Evolutionary conservation across 306 rosid species (phyloP).

Genomic region (Biancaea sappan): DNA sequence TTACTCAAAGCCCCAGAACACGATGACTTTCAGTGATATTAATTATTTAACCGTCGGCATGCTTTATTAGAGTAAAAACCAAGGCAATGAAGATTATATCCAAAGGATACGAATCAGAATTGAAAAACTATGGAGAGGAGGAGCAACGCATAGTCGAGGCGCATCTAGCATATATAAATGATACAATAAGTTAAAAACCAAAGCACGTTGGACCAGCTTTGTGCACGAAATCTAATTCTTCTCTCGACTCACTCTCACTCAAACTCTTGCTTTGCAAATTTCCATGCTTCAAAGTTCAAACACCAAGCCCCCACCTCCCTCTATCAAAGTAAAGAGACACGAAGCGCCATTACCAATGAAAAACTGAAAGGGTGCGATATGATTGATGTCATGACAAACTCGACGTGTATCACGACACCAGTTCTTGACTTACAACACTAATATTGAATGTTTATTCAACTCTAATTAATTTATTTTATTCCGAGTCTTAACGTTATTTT

Average conservation of each 20-base stretch:
- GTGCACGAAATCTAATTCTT: constrained; percentile 26
- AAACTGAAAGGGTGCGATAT: constrained; percentile 3
- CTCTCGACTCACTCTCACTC: constrained; percentile 2
- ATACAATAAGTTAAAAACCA: constrained; percentile 40
- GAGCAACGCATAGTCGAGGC: constrained; percentile 60
- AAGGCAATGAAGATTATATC: constrained; percentile 20
- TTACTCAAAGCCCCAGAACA: too few relatives aligned
- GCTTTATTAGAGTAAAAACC: background rate
- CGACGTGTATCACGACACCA: too few relatives aligned
- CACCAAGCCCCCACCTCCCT: constrained; percentile 45
- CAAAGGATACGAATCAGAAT: constrained; percentile 1
- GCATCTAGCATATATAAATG: constrained; percentile 54
- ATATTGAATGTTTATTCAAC: too few relatives aligned
- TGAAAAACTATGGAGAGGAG: constrained; percentile 19
- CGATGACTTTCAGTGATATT: too few relatives aligned
- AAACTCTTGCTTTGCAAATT: constrained; percentile 35
- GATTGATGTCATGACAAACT: background rate
- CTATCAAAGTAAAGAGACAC: constrained; percentile 14
- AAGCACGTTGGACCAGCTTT: constrained; percentile 49
- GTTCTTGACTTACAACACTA: too few relatives aligned
- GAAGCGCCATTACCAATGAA: constrained; percentile 40
- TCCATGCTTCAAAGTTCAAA: constrained; percentile 34
- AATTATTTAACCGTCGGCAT: too few relatives aligned
- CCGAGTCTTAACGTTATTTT: too few relatives aligned
- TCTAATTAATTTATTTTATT: too few relatives aligned